Evolutionary conservation across 1,284 basidiomycete genomes (phyloP), one percentile per base, ranked within the genome.

Genomic region (Pholiota adiposa): DNA sequence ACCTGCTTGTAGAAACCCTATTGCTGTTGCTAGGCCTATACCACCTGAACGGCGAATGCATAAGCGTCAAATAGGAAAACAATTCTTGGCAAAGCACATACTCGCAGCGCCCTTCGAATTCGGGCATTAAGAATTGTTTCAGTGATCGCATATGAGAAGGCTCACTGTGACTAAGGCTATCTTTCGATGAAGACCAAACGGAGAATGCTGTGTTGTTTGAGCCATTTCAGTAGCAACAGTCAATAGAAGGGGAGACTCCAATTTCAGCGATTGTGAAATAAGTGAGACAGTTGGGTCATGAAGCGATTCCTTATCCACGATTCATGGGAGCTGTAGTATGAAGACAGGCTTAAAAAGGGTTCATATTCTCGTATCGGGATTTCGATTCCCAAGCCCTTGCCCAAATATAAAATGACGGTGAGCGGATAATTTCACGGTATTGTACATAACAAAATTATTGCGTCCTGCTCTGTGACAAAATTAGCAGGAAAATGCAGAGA

Each of bases 21-120:
- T 44, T 4, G 34, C 48, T n/a, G 56, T 57, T 36, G 36, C 56
- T n/a, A 57, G 29, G 8, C 56, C 56, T 6, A 57, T 57, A n/a
- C 56, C 56, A 23, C 56, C 56, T 57, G 21, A 8, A 14, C n/a
- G 29, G 2, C 12, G 23, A 51, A 57, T 19, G 40, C 40, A 18
- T 19, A n/a, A n/a, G n/a, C n/a, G n/a, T n/a, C 16, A 23, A 16
- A 23, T n/a, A n/a, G n/a, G 48, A 50, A 33, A 29, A 48, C 4
- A 4, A 12, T 3, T 7, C 3, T 41, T 41, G 2, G 18, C n/a
- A 18, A 18, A n/a, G 21, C 40, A 12, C 19, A n/a, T n/a, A 43
- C 40, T 43, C 4, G 6, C 19, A 21, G 40, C 40, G 8, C 40
- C 40, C 40, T 43, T 43, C 19, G 4, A 43, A 11, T 21, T 9